Evolutionary conservation across 805 yeast species (phyloP), one percentile per base, ranked within the genome.

Genomic region (Cyberlindnera nakhonratchasimensis): DNA sequence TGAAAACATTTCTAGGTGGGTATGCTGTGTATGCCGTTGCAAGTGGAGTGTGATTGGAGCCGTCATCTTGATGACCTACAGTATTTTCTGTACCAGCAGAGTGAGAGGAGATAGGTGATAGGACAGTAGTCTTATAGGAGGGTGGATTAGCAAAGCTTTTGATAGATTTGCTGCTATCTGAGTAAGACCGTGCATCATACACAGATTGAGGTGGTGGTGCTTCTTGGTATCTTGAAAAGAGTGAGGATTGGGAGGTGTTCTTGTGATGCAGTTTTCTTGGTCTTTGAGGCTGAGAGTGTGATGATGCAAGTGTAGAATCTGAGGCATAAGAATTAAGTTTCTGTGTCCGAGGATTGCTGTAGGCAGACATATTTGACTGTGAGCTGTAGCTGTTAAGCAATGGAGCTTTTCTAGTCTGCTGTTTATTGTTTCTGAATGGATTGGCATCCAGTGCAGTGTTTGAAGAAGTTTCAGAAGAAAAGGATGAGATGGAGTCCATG

Each of bases 401-500:
- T 11, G 45, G 41, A 4, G 33, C 19, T 13, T 38, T 43, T 28
- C 43, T 38, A n/a, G n/a, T n/a, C n/a, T n/a, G n/a, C 20, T 26
- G 16, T 21, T 37, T 38, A 4, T n/a, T 21, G 6, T 24, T 18
- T 39, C 38, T 30, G 32, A 40, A 42, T 21, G 42, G 48, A 25
- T 37, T 30, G 6, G 26, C 28, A 17, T 16, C 30, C 3, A 14
- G 6, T 12, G 29, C 19, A 11, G 34, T 16, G 22, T 29, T 39
- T 10, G 42, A 22, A 7, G 48, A 29, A 19, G 17, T 12, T 12
- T 34, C 34, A 2, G 49, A 39, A 11, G 14, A 17, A 17, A 31
- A 20, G 7, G 52, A 24, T 6, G 42, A 35, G 21, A 45, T 17
- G 2, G 52, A 45, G 9, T 41, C 47, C 37, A 35, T 25, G 1